These are phyloP conservation scores for Allantophomopsis lycopodina DNA, from an alignment of 2,329 filamentous ascomycete genomes.

Conservation along the genomic window DNA sequence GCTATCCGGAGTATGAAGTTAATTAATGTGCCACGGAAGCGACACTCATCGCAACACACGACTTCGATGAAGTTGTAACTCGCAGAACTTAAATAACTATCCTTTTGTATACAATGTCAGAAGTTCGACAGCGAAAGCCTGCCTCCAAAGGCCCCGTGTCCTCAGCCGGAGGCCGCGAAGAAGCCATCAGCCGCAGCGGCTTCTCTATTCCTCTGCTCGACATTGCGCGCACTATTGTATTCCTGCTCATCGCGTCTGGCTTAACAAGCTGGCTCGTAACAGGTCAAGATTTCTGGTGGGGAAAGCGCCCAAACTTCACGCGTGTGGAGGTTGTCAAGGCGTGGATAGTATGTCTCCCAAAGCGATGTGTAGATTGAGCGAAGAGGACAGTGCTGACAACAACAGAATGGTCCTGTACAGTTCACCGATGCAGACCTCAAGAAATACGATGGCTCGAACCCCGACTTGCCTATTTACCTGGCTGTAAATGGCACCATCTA, in stretches of 20 bases:
- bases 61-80: not conserved
- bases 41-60: no score
- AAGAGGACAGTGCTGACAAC: no score
- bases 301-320: conserved; percentile 13
- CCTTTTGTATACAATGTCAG: conserved; percentile 4
- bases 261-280: conserved; percentile 17
- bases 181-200: conserved; percentile 11
- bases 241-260: conserved; percentile 11
- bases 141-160: conserved; percentile 1
- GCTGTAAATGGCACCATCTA: conserved; percentile 81
- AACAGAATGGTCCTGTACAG: conserved; percentile 42
- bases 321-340: conserved; percentile 8
- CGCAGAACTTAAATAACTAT: not conserved
- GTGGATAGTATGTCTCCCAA: conserved; percentile 10
- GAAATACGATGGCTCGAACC: conserved; percentile 65
- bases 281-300: conserved; percentile 14
- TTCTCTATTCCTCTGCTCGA: conserved; percentile 11
- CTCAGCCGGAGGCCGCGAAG: conserved; percentile 4
- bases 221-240: conserved; percentile 12
- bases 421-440: conserved; percentile 66
- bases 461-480: conserved; percentile 69
- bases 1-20: no score
- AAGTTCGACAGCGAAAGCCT: conserved; percentile 6
- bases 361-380: no score
- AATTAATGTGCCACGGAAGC: no score